Base-by-base conservation (phyloP, 2,329 filamentous ascomycete genomes). In the Xylariales sp. region DNA sequence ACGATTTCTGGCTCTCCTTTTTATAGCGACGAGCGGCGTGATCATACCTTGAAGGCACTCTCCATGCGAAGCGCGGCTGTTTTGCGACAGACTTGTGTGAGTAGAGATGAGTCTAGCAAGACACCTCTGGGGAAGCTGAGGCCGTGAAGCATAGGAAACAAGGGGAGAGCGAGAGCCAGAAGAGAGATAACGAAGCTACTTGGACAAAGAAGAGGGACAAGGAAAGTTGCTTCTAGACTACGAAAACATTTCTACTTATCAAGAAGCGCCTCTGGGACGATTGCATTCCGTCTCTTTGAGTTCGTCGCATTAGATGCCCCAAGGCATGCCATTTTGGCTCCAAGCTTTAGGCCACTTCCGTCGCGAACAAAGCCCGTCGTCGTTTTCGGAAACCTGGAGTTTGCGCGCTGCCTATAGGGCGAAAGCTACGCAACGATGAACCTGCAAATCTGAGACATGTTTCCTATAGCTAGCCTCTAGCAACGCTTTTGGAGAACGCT, bases 261-360 rank as follows among this genome's bases (percentile, higher is more conserved):
- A 16, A 68, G 30, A 63, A 30, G 65, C 65, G 52, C 14, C 28
- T 39, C 53, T 36, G 14, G 49, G 36, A 72, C 49, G 67, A 68
- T 64, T 43, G 58, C 72, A 74, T 74, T 69, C 65, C 58, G 67
- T 62, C 64, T 56, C 57, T 70, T 74, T 63, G 39, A 60, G 14
- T n/a, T 28, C 41, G 10, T 70, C 63, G 43, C 50, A 52, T 57
- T 50, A 43, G 36, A 45, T 64, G 23, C 23, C 57, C 52, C 63
- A 41, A 23, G 28, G 50, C 39, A 49, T 18, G 28, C 34, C 41
- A 39, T 62, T 62, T 41, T 41, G 23, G 23, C 41, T 56, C 45
- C 16, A 49, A 32, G 32, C 59, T 16, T 57, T 43, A 56, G n/a
- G 46, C 49, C 41, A 66, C 28, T 58, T 67, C 52, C 45, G 60